These are phyloP conservation scores for Penicillium crustosum DNA, from an alignment of 2,329 filamentous ascomycete genomes.

Conservation along the genomic window DNA sequence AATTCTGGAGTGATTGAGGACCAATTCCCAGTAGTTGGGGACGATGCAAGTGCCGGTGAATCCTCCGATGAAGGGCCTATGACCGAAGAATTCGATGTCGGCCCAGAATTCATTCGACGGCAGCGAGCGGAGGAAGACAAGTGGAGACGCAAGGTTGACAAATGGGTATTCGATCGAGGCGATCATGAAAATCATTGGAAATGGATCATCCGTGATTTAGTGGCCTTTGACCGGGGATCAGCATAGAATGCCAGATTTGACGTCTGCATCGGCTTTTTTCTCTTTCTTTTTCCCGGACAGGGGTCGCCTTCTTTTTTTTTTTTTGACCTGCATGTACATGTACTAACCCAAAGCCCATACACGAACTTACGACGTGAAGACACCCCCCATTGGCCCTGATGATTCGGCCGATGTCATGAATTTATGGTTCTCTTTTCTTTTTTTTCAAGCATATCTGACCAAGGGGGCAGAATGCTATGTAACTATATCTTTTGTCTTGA, in stretches of 20 bases:
- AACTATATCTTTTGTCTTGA: conserved; percentile 18
- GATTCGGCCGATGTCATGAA: conserved; percentile 19
- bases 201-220: conserved; percentile 65
- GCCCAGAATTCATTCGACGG: conserved; percentile 84
- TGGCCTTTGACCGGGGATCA: conserved; percentile 29
- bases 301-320: neutral
- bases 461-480: conserved; percentile 6
- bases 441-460: neutral
- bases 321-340: neutral
- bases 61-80: conserved; percentile 74
- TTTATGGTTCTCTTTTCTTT: conserved; percentile 13
- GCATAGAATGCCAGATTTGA: neutral
- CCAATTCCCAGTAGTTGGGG: conserved; percentile 30
- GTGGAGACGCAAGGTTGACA: conserved; percentile 84
- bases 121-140: conserved; percentile 89
- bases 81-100: conserved; percentile 96
- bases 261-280: neutral
- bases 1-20: conserved; percentile 29
- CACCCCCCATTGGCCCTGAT: conserved; percentile 17
- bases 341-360: conserved; percentile 11
- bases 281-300: neutral
- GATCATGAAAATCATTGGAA: conserved; percentile 62
- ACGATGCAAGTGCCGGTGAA: conserved; percentile 46
- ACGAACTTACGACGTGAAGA: conserved; percentile 26
- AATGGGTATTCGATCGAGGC: conserved; percentile 67